These are phyloP conservation scores for Zygosaccharomyces siamensis DNA, from an alignment of 805 yeast genomes.

Conservation along the genomic window DNA sequence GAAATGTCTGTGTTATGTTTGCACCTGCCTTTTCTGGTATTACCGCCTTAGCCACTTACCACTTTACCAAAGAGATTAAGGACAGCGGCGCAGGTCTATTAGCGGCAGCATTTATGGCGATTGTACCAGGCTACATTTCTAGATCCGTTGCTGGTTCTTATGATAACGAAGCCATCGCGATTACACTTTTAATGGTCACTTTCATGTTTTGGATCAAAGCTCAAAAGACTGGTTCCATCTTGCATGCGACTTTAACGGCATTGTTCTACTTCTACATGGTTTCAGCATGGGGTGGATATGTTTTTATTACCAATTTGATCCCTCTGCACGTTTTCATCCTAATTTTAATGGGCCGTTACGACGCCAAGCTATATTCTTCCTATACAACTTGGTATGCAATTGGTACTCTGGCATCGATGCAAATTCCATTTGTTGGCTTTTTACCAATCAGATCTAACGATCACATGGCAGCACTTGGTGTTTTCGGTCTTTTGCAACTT, in stretches of 20 bases:
- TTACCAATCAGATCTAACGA: slow-evolving; percentile 95
- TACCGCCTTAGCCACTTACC: slow-evolving; percentile 85
- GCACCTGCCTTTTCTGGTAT: slow-evolving; percentile 96
- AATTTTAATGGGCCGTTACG: slow-evolving; percentile 90
- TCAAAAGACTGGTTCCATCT: slow-evolving; percentile 81
- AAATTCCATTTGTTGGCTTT: slow-evolving; percentile 97
- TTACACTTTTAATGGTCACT: slow-evolving; percentile 90
- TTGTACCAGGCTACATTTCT: slow-evolving; percentile 97
- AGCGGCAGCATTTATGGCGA: slow-evolving; percentile 92
- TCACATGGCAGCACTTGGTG: slow-evolving; percentile 97
- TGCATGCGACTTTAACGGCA: slow-evolving; percentile 80
- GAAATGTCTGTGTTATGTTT: slow-evolving; percentile 90
- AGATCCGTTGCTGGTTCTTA: slow-evolving; percentile 98
- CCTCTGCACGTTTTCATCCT: slow-evolving; percentile 92
- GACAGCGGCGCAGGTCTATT: slow-evolving; percentile 83
- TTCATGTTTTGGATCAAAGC: slow-evolving; percentile 96
- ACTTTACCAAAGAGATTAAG: slow-evolving; percentile 85
- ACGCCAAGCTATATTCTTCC: slow-evolving; percentile 75
- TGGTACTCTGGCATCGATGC: slow-evolving; percentile 98
- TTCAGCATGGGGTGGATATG: slow-evolving; percentile 99
- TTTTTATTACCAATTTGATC: slow-evolving; percentile 94
- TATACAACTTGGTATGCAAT: slow-evolving; percentile 95
- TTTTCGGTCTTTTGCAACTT: slow-evolving; percentile 89
- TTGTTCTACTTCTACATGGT: slow-evolving; percentile 96
- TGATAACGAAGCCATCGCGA: slow-evolving; percentile 98